Base-by-base conservation (phyloP, 495 filamentous ascomycete species). In the Haplographium delicatum region DNA sequence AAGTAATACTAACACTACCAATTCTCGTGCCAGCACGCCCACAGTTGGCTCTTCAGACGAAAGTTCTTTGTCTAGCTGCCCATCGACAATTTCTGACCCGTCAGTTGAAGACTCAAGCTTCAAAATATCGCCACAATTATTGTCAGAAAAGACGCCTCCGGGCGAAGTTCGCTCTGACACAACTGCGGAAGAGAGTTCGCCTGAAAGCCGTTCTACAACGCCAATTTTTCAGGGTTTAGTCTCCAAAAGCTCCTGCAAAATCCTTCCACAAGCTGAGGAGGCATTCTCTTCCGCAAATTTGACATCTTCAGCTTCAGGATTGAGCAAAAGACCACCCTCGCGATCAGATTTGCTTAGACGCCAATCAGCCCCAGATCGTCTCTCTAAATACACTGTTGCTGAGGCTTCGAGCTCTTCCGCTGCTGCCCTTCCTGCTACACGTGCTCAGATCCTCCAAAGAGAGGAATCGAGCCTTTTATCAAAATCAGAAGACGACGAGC, bases 1-100 rank as follows among this genome's bases (percentile, higher is more conserved):
- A 5, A 48, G 24, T 25, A 52, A 51, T 19, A 46, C 54, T 15
- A 47, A 44, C 1, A 48, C 42, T 22, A 37, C 37, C 7, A 53
- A 47, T 18, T 53, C 50, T 30, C 42, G 47, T 38, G 51, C 16
- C 20, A 44, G 33, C 34, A 57, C 50, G 15, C 50, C 46, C 11
- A 8, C 30, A 15, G 25, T 18, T 11, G 35, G 38, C 11, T 38
- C 41, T 19, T 39, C 22, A 18, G 33, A 43, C 5, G 33, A 26
- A 10, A 48, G 40, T 20, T 46, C 45, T 6, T 43, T 44, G 8
- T 34, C 44, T 27, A 53, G 24, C 47, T 51, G 42, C 16, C 20
- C 48, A 19, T 54, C 42, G 1, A 18, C 15, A 38, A 28, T 37
- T 9, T 37, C 45, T 27, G 44, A 47, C 28, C 45, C 11, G 16